A percentile compares a stretch with the other conserved stretches of the same genome.
These are phyloP conservation scores for Blastobotrys ciferrii DNA, from an alignment of 1,139 yeast genomes.

Conservation along the genomic window DNA sequence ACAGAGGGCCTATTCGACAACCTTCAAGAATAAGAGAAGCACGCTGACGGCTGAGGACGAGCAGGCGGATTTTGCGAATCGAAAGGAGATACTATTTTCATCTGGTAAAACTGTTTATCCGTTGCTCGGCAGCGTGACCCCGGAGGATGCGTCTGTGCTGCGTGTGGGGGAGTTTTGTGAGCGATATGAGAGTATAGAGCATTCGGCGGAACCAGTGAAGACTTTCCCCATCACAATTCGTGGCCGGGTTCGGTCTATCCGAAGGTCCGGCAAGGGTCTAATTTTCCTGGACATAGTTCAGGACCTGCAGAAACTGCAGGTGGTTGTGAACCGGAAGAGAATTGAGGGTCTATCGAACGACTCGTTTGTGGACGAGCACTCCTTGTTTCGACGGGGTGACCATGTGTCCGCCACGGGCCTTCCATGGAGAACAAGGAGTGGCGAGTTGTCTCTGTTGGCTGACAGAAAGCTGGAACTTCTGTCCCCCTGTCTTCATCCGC, in stretches of 20 bases:
- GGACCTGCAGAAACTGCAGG: constrained; percentile 55
- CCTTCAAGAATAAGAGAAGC: constrained; percentile 13
- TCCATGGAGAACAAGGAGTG: constrained; percentile 73
- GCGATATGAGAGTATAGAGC: constrained; percentile 22
- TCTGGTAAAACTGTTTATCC: constrained; percentile 25
- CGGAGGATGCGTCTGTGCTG: neutral
- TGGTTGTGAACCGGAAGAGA: constrained; percentile 56
- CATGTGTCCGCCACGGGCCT: constrained; percentile 59
- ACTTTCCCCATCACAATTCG: constrained; percentile 40
- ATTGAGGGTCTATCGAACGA: constrained; percentile 33
- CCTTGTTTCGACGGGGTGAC: constrained; percentile 66
- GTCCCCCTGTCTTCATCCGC: constrained; percentile 67
- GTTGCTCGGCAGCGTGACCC: constrained; percentile 17
- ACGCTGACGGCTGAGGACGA: constrained; percentile 29
- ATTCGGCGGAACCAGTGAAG: constrained; percentile 16
- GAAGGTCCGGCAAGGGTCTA: constrained; percentile 66
- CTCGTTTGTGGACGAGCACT: constrained; percentile 35
- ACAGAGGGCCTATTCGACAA: constrained; percentile 9
- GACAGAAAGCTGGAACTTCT: constrained; percentile 48
- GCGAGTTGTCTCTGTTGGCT: constrained; percentile 75
- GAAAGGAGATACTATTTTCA: constrained; percentile 33
- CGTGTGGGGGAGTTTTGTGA: constrained; percentile 27
- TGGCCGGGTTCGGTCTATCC: constrained; percentile 57
- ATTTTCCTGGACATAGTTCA: constrained; percentile 65
- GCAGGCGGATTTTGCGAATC: constrained; percentile 44